phyloP scores from a whole-genome alignment of 306 rosid genomes.

The Castanea mollissima region DNA sequence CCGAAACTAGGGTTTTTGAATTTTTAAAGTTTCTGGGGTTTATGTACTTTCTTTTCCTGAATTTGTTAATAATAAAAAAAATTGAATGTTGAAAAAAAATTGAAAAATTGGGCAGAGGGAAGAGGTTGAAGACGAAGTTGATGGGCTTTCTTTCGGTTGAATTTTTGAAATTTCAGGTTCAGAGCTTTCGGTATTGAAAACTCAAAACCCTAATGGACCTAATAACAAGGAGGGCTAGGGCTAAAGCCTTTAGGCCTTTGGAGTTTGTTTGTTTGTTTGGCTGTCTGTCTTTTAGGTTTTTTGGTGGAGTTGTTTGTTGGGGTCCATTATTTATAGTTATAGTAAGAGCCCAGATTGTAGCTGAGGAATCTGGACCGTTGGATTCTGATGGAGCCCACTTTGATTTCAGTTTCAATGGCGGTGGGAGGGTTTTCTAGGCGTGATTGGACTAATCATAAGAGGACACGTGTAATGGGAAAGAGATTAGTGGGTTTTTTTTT shows the following conservation, averaged over 20 bases:
- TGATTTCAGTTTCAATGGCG: neutral
- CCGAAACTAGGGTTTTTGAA: constrained; percentile 9
- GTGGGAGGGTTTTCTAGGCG: neutral
- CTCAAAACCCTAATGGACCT: constrained; percentile 52
- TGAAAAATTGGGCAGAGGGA: constrained; percentile 7
- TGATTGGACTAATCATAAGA: neutral
- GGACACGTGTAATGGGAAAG: neutral
- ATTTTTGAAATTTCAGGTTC: neutral
- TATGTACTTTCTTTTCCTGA: neutral
- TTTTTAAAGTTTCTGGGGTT: neutral
- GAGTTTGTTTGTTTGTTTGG: neutral
- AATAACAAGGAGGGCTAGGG: constrained; percentile 19
- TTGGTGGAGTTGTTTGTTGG: neutral
- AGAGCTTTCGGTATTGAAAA: constrained; percentile 23
- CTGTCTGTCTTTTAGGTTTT: neutral
- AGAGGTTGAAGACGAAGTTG: constrained; percentile 38
- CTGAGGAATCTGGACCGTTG: constrained; percentile 5
- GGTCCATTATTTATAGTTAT: neutral
- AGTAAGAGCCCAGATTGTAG: neutral
- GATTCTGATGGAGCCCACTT: neutral
- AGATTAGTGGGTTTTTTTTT: neutral
- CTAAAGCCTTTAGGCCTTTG: constrained; percentile 23
- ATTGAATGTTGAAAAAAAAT: neutral
- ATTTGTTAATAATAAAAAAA: neutral
- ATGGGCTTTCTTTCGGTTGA: constrained; percentile 31